phyloP scores from a whole-genome alignment of 108 stramenopile genomes.

The Cyclotella choctawhatcheeana region DNA sequence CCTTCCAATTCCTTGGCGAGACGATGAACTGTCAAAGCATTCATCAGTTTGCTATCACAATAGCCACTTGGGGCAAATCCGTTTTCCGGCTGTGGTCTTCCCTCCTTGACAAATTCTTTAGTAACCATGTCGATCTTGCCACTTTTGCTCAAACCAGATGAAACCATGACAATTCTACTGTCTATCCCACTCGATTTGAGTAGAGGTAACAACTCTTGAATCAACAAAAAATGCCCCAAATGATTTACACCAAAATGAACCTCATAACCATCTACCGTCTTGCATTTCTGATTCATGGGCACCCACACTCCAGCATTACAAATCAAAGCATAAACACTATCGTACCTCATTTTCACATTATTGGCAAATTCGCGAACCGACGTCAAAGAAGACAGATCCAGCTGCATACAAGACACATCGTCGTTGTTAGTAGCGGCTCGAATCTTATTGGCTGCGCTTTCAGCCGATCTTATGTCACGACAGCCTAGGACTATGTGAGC shows the following conservation, averaged over 20 bases:
- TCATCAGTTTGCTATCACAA: conserved; percentile 60
- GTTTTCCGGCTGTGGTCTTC: conserved; percentile 8
- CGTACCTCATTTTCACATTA: not conserved
- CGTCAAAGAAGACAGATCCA: conserved; percentile 49
- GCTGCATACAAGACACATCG: conserved; percentile 19
- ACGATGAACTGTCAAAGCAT: conserved; percentile 43
- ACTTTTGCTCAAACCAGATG: conserved; percentile 35
- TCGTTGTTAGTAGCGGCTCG: conserved; percentile 23
- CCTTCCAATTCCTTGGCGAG: conserved; percentile 32
- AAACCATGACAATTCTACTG: conserved; percentile 39
- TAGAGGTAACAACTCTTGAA: conserved; percentile 4
- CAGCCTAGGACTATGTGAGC: conserved; percentile 42
- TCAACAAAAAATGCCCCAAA: conserved; percentile 39
- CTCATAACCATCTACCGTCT: conserved; percentile 49
- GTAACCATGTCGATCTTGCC: conserved; percentile 40
- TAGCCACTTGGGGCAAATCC: conserved; percentile 47
- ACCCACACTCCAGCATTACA: conserved; percentile 56
- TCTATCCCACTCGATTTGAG: conserved; percentile 25
- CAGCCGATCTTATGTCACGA: conserved; percentile 30
- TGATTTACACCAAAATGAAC: conserved; percentile 53
- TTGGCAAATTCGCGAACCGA: conserved; percentile 37
- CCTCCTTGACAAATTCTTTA: conserved; percentile 41
- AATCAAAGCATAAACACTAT: conserved; percentile 24
- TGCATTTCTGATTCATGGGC: conserved; percentile 30
- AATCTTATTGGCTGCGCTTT: conserved; percentile 27